phyloP scores from a whole-genome alignment of 176 grass and related monocot genomes.

The Carex pumila region DNA sequence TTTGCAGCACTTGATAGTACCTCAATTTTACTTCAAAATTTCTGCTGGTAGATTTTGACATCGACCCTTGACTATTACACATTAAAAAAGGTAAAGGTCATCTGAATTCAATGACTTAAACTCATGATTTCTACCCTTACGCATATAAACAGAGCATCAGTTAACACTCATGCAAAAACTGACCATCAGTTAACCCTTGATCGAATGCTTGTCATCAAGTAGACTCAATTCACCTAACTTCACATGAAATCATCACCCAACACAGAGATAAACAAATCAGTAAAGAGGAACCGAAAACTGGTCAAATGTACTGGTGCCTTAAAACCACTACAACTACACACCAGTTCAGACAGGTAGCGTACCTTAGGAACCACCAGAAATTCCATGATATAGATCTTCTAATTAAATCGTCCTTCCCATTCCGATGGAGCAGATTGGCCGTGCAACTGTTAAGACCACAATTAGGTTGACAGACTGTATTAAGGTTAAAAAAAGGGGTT shows the following conservation, averaged over 20 bases:
- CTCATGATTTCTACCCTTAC: background rate
- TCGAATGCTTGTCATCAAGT: too few relatives aligned
- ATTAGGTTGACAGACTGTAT: too few relatives aligned
- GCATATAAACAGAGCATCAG: background rate
- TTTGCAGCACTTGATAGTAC: background rate
- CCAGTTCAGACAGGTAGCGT: background rate
- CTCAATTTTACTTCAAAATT: background rate
- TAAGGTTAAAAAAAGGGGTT: too few relatives aligned
- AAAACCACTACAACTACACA: background rate
- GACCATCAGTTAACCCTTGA: background rate
- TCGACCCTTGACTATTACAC: background rate
- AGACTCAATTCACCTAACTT: background rate
- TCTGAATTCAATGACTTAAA: background rate
- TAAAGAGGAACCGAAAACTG: background rate
- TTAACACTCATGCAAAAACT: background rate
- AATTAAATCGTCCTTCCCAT: background rate
- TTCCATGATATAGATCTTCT: conserved; percentile 63
- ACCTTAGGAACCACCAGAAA: conserved; percentile 92
- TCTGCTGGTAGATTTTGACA: background rate
- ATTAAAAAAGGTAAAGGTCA: background rate
- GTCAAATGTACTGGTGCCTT: background rate
- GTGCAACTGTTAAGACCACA: too few relatives aligned
- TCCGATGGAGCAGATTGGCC: conserved; percentile 30
- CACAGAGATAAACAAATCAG: background rate
- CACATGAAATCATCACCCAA: background rate